Evolutionary conservation across 2,329 filamentous ascomycete genomes (phyloP).

Genomic region (Diaporthe sp.): DNA sequence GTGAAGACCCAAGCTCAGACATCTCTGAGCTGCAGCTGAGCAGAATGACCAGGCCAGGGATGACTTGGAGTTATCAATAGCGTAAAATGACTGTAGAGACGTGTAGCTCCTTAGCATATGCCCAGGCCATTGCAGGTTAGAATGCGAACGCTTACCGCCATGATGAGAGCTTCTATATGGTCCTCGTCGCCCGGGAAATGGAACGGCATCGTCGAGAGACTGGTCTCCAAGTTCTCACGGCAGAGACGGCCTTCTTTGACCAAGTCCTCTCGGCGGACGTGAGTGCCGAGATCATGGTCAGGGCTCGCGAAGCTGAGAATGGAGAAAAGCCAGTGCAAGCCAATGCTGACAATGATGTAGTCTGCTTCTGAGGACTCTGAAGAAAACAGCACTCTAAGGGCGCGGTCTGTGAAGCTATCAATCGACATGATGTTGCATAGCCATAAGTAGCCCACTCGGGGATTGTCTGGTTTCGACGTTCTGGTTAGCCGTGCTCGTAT

Average conservation of each 20-base stretch:
- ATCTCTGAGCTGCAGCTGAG: conserved; percentile 10
- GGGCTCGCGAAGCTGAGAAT: background rate
- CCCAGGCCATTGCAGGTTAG: background rate
- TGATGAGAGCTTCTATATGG: conserved; percentile 9
- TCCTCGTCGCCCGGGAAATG: background rate
- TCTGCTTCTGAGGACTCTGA: conserved; percentile 16
- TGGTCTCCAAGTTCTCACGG: conserved; percentile 10
- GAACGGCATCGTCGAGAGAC: background rate
- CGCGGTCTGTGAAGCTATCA: conserved; percentile 7
- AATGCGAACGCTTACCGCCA: background rate
- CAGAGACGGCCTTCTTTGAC: background rate
- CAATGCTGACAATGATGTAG: conserved; percentile 12
- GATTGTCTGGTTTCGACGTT: background rate
- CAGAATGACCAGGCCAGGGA: conserved; percentile 16
- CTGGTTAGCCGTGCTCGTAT: background rate
- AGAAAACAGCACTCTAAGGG: background rate
- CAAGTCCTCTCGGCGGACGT: conserved; percentile 3
- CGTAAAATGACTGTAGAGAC: background rate
- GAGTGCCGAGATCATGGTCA: background rate
- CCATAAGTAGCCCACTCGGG: background rate
- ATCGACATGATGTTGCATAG: conserved; percentile 14
- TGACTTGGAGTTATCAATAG: conserved; percentile 20
- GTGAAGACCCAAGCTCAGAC: conserved; percentile 12
- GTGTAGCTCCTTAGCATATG: background rate
- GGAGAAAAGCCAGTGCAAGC: conserved; percentile 13